These are phyloP conservation scores for Volvariella volvacea DNA, from an alignment of 1,284 basidiomycete species.

Conservation along the genomic window DNA sequence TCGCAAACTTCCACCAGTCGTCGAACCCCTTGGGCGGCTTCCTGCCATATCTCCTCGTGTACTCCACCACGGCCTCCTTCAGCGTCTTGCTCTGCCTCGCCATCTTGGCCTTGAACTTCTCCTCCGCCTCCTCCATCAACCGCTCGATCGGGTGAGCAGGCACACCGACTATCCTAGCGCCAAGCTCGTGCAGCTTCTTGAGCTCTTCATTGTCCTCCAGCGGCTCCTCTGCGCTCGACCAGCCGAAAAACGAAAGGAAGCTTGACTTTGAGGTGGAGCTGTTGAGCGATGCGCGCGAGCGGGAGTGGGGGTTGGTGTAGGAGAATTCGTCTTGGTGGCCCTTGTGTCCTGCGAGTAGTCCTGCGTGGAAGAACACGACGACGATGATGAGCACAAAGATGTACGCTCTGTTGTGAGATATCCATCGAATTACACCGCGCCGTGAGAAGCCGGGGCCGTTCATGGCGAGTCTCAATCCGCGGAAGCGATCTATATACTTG, in stretches of 20 bases:
- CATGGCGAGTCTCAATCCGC: too few relatives aligned
- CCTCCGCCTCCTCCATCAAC: constrained; percentile 77
- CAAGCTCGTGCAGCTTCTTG: not conserved
- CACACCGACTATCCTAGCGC: not conserved
- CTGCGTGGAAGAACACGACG: constrained; percentile 11
- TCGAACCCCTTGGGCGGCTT: constrained; percentile 88
- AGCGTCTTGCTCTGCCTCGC: constrained; percentile 73
- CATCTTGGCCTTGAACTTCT: constrained; percentile 59
- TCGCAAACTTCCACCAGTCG: constrained; percentile 81
- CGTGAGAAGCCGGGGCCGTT: too few relatives aligned
- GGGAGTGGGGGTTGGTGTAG: constrained; percentile 2
- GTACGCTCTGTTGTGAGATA: not conserved
- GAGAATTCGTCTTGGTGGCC: constrained; percentile 6
- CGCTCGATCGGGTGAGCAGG: constrained; percentile 71
- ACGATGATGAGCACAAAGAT: constrained; percentile 5
- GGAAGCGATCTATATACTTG: too few relatives aligned
- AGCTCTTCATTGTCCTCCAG: not conserved
- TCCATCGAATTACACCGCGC: not conserved
- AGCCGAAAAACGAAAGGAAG: constrained; percentile 1
- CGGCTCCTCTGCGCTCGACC: constrained; percentile 6
- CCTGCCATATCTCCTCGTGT: constrained; percentile 68
- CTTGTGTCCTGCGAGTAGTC: constrained; percentile 14
- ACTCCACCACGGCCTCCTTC: constrained; percentile 69
- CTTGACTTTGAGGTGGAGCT: constrained; percentile 5
- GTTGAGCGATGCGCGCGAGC: not conserved